phyloP scores from a whole-genome alignment of 2,329 filamentous ascomycete species.

The Aspergillus puulaauensis region DNA sequence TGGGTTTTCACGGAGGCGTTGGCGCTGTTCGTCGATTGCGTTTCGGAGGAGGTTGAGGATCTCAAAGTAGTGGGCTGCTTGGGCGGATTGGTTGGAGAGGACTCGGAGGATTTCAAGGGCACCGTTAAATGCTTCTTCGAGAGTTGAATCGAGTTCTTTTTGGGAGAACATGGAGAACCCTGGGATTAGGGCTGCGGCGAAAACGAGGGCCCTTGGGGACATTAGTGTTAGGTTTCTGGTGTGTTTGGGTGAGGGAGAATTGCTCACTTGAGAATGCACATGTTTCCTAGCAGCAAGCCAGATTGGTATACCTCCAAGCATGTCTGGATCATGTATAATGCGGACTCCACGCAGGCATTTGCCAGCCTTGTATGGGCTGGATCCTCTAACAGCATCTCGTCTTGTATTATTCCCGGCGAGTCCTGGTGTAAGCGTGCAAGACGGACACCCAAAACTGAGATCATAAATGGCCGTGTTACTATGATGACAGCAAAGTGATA shows the following conservation, averaged over 20 bases:
- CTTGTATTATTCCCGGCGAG: slow-evolving; percentile 19
- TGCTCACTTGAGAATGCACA: slow-evolving; percentile 60
- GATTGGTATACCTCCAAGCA: slow-evolving; percentile 51
- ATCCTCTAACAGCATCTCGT: slow-evolving; percentile 24
- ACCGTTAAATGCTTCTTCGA: slow-evolving; percentile 47
- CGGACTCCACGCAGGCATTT: slow-evolving; percentile 56
- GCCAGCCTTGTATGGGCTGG: slow-evolving; percentile 43
- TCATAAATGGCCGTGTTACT: slow-evolving; percentile 56
- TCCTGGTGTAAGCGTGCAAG: slow-evolving; percentile 25
- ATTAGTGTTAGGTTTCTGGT: not conserved
- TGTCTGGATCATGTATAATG: slow-evolving; percentile 56
- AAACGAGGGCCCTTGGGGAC: slow-evolving; percentile 51
- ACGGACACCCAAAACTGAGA: slow-evolving; percentile 48
- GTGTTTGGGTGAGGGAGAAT: not conserved
- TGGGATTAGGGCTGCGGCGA: slow-evolving; percentile 57
- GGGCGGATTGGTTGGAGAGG: slow-evolving; percentile 52
- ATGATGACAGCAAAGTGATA: slow-evolving; percentile 62
- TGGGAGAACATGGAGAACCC: slow-evolving; percentile 58
- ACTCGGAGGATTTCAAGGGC: slow-evolving; percentile 52
- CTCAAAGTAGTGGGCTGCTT: slow-evolving; percentile 58
- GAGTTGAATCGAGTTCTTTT: slow-evolving; percentile 41
- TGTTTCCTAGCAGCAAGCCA: slow-evolving; percentile 51
- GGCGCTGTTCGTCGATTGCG: slow-evolving; percentile 46
- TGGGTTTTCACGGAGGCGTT: slow-evolving; percentile 27
- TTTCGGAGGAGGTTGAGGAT: slow-evolving; percentile 52